A percentile compares a stretch with the other conserved stretches of the same genome.
phyloP scores from a whole-genome alignment of 2,329 filamentous ascomycete genomes.

The Penicillium sp. region DNA sequence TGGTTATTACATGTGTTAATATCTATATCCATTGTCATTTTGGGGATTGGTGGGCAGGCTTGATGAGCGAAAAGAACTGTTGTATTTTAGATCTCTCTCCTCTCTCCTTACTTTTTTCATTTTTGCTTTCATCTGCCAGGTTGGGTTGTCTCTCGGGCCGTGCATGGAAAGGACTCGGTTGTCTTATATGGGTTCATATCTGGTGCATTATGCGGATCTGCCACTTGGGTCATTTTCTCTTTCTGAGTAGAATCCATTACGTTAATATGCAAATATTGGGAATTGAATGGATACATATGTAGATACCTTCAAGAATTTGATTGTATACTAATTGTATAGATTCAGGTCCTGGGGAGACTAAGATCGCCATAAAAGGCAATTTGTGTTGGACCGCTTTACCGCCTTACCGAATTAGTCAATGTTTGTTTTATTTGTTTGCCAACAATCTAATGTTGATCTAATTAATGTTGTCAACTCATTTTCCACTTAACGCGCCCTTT shows the following conservation, averaged over 20 bases:
- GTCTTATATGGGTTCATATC: slow-evolving; percentile 31
- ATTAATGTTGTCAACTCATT: slow-evolving; percentile 1
- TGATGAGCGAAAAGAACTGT: slow-evolving; percentile 30
- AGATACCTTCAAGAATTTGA: neutral
- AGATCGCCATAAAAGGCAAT: neutral
- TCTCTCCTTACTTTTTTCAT: slow-evolving; percentile 26
- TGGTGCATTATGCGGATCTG: slow-evolving; percentile 26
- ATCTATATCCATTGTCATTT: slow-evolving; percentile 22
- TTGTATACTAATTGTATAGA: neutral
- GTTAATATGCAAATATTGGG: neutral
- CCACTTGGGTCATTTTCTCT: slow-evolving; percentile 16
- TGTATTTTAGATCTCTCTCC: slow-evolving; percentile 38
- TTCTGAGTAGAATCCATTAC: slow-evolving; percentile 5
- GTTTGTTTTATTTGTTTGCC: slow-evolving; percentile 31
- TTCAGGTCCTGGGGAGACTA: neutral
- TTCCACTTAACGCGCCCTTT: slow-evolving; percentile 8
- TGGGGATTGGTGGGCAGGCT: slow-evolving; percentile 23
- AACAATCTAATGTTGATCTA: neutral
- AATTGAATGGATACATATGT: neutral
- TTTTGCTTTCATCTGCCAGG: slow-evolving; percentile 20
- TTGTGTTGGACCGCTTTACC: slow-evolving; percentile 17
- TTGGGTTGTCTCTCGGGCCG: slow-evolving; percentile 25
- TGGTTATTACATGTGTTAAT: slow-evolving; percentile 30
- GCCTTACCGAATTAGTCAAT: slow-evolving; percentile 22
- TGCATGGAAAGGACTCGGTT: slow-evolving; percentile 36